A percentile compares a stretch with the other conserved stretches of the same genome.
Conservation (phyloP, 164 flowering plant genomes). For the Pachysandra terminalis region DNA sequence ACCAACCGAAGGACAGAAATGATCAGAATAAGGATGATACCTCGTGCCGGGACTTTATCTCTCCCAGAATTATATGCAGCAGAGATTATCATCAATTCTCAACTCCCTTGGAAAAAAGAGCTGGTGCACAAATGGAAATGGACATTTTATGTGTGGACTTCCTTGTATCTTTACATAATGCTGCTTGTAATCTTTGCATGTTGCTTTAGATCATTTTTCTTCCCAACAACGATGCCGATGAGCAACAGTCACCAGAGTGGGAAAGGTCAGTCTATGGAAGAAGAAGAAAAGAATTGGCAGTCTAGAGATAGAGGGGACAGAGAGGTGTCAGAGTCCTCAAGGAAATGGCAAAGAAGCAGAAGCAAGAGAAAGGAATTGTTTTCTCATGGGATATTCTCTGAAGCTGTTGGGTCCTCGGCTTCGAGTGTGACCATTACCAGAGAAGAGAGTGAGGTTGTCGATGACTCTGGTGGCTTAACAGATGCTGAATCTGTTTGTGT, state of each 20-base stretch:
- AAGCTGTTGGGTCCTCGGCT: slow-evolving; percentile 34
- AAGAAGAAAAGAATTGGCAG: slow-evolving; percentile 3
- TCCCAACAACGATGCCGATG: slow-evolving; percentile 20
- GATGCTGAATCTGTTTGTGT: slow-evolving; percentile 20
- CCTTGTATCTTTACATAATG: slow-evolving; percentile 40
- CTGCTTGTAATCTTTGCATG: slow-evolving; percentile 36
- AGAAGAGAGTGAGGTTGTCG: slow-evolving; percentile 16
- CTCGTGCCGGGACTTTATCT: slow-evolving; percentile 56
- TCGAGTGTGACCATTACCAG: slow-evolving; percentile 30
- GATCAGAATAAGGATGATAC: slow-evolving; percentile 41
- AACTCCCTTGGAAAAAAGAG: slow-evolving; percentile 62
- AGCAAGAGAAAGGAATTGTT: slow-evolving; percentile 43
- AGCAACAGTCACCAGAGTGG: not conserved
- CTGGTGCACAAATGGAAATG: slow-evolving; percentile 64
- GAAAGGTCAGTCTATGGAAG: not conserved
- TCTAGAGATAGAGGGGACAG: slow-evolving; percentile 9
- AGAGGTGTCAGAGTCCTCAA: slow-evolving; percentile 27
- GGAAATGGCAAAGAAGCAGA: slow-evolving; percentile 43
- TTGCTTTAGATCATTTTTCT: slow-evolving; percentile 43
- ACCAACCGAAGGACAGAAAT: slow-evolving; percentile 39
- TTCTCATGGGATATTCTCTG: slow-evolving; percentile 8
- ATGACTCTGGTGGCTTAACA: slow-evolving; percentile 12
- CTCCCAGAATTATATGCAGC: slow-evolving; percentile 72
- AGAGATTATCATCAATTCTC: slow-evolving; percentile 49
- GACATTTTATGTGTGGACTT: slow-evolving; percentile 73